Base-by-base conservation (phyloP, 441 rosid genomes). In the Pelargonium cotyledonis region DNA sequence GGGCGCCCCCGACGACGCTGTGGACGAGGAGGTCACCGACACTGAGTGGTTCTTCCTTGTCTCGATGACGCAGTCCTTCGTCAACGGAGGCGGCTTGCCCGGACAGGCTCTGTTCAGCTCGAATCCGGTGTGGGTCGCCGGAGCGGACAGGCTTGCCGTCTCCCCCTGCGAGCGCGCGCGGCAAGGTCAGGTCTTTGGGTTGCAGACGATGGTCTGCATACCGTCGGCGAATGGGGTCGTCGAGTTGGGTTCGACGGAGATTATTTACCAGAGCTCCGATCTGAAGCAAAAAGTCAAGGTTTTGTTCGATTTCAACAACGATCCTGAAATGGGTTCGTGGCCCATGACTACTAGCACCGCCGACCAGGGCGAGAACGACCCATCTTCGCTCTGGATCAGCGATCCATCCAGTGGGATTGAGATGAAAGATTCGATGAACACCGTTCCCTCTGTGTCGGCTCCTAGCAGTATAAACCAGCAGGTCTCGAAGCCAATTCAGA, bases 41-140 rank as follows among this genome's bases (percentile, higher is more conserved):
- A 90, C 98, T 0, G 97, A 94, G 79, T 91, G 97, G 99, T 91
- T 94, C 83, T 94, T 89, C 67, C 81, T 94, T 53, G 86, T 92
- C 10, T 92, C 98, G 11, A 95, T 95, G 99, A 92, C 96, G 38
- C 96, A 88, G 72, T 85, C 92, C 31, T 91, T 95, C 65, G 80
- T 75, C 41, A 84, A 77, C 77, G 92, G 96, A 2, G 47, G 76
- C 16, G 96, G 96, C 31, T 73, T 92, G n/a, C 92, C 96, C 0
- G 96, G 96, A 4, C 94, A 85, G 75, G 89, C 95, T 23, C 78
- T 84, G 38, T 72, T 79, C 35, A 79, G 74, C 41, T 83, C 90
- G n/a, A 70, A 38, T 29, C 83, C 88, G 35, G 81, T 88, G 14
- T 95, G 99, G 99, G 74, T 90, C 41, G 77, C 85, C 19, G 96